Evolutionary conservation across 139 green algal genomes (phyloP), one percentile per base, ranked within the genome.

Genomic region (Chlorella sp.): DNA sequence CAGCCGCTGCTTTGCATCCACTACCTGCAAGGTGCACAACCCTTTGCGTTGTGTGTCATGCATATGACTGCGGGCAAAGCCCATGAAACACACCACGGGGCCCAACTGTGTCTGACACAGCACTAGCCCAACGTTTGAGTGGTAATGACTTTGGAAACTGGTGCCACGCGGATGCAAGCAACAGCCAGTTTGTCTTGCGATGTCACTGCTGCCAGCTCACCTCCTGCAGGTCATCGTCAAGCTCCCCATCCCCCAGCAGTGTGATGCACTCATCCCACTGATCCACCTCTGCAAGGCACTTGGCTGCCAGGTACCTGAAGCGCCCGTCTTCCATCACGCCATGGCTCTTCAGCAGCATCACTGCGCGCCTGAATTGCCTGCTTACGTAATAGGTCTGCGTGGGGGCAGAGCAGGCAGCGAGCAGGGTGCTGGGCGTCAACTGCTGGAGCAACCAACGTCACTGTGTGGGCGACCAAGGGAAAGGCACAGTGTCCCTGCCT

Each of bases 241-340:
- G 42, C 42, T 66, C 24, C 30, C 77, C 81, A 0, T 86, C 70
- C 27, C 76, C 91, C 32, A 98, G 79, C 77, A 94, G 65, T 0
- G 29, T 59, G 31, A 98, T 67, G 67, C 90, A 95, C 73, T 97
- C 93, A 55, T 98, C 93, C 90, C 89, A 97, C n/a, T 97, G 88
- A 6, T 79, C 73, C 3, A 79, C 79, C 73, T 92, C 88, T 0
- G 86, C 83, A 72, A 95, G 73, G 77, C 90, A 97, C 75, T 84
- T 82, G 26, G 87, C 91, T 20, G 85, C 84, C 29, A 96, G 75
- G 75, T 92, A 92, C 2, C 80, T 80, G 79, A 94, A 93, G 22
- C 80, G 72, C 0, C 73, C n/a, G 35, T 74, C 35, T 26, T 55
- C 17, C 10, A 49, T 30, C 60, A 78, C 32, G 61, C 30, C 27